Conservation (phyloP, 371 early-diverging fungal species). For the Haplosporangium sp. region DNA sequence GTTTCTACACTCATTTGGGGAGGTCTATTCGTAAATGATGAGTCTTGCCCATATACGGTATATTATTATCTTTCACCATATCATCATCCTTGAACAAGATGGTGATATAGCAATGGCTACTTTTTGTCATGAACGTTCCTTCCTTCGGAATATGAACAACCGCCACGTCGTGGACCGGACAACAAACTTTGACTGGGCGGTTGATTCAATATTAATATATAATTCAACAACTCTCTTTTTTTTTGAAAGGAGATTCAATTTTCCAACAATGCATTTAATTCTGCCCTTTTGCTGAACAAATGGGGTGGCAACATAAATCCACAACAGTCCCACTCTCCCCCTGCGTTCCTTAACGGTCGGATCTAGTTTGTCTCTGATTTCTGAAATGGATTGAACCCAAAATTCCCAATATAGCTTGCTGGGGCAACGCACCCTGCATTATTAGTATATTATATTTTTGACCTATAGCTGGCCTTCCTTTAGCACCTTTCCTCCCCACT, state of each 20-base stretch:
- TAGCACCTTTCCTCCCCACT: too few relatives aligned
- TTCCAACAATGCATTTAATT: background rate
- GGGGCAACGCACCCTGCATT: too few relatives aligned
- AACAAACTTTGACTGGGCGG: background rate
- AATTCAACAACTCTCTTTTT: background rate
- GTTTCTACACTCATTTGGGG: background rate
- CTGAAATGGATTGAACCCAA: background rate
- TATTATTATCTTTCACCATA: background rate
- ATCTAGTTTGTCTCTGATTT: background rate
- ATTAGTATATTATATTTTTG: too few relatives aligned
- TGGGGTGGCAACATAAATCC: background rate
- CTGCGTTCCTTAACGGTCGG: background rate
- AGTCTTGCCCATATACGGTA: too few relatives aligned
- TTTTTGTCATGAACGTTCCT: background rate
- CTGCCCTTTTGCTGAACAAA: background rate
- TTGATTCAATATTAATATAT: too few relatives aligned
- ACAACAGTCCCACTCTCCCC: background rate
- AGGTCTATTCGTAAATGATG: background rate
- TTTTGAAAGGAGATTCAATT: constrained; percentile 1
- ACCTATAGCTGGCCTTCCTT: too few relatives aligned
- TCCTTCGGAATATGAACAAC: constrained; percentile 3
- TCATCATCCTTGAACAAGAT: background rate
- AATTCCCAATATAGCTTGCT: background rate
- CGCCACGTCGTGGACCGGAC: background rate
- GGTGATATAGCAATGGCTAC: background rate